Base-by-base conservation (phyloP, 106 monocot genomes). In the Allium fistulosum region DNA sequence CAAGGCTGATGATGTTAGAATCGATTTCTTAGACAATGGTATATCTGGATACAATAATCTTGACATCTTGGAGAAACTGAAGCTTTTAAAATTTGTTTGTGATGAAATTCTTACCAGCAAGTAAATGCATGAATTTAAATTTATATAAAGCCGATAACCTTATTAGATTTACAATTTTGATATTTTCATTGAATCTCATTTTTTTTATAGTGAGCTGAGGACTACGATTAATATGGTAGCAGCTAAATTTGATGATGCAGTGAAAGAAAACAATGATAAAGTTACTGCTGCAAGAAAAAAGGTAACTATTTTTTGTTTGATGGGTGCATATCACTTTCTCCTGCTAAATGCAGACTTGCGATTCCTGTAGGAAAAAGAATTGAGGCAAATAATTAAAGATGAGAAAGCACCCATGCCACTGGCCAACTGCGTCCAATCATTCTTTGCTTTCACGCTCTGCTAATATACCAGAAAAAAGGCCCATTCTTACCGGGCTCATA, bases 11-110 rank as follows among this genome's bases (percentile, higher is more conserved):
- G 78, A 68, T 9, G 6, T 90, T 45, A 61, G 80, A 26, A 15
- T 68, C 7, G 82, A 85, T 47, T 83, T 48, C 15, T 12, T 83
- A n/a, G 70, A 51, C 22, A 53, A 68, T 17, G 88, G 65, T 15
- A n/a, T 62, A 49, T 49, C 48, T 45, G 78, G 72, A 56, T 91
- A 85, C 73, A 69, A 85, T 48, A 74, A 67, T 16, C 72, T 90
- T 63, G 79, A 80, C 57, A 9, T 70, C 16, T 85, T 71, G 48
- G 49, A 22, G 63, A 94, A 94, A 51, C 67, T 94, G 50, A 71
- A 62, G 51, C 59, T 94, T 46, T 53, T 94, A 26, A 85, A 83
- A 71, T 87, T 94, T 74, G 82, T 94, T 17, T 94, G 94, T 77
- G 90, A 94, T 55, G 82, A 87, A 53, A 51, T 66, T 64, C 84